Evolutionary conservation across 2,329 filamentous ascomycete genomes (phyloP).

Genomic region (Apiospora arundinis): DNA sequence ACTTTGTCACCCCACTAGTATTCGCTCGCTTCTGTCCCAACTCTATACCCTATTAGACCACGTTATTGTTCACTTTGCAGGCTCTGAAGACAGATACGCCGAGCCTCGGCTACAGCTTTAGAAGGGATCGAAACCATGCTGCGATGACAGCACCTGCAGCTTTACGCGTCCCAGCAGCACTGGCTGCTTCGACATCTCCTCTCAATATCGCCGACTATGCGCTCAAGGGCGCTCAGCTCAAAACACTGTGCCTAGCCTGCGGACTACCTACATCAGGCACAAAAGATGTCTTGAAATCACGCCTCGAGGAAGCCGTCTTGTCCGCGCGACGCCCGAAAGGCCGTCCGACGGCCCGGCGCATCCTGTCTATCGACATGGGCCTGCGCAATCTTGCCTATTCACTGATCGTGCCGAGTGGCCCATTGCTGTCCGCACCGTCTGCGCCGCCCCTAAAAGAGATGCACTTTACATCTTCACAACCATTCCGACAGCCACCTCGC

Average conservation of each 20-base stretch:
- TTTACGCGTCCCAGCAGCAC: not conserved
- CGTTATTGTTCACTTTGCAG: not conserved
- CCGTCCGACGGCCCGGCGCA: slow-evolving; percentile 41
- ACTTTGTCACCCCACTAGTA: not conserved
- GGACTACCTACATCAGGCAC: slow-evolving; percentile 65
- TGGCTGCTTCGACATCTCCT: not conserved
- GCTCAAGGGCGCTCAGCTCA: slow-evolving; percentile 60
- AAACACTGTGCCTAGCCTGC: slow-evolving; percentile 64
- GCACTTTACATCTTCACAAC: slow-evolving; percentile 28
- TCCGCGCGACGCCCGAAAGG: slow-evolving; percentile 32
- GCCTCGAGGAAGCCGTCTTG: slow-evolving; percentile 49
- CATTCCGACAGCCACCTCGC: slow-evolving; percentile 27
- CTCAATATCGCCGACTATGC: not conserved
- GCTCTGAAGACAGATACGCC: not conserved
- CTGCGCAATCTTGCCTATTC: slow-evolving; percentile 82
- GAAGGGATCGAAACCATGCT: not conserved
- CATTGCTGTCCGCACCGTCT: not conserved
- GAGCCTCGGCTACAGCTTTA: not conserved
- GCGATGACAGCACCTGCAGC: slow-evolving; percentile 4
- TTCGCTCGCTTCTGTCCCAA: not conserved
- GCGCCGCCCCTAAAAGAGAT: not conserved
- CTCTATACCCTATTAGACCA: not conserved
- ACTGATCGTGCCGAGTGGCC: slow-evolving; percentile 50
- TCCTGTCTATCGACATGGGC: slow-evolving; percentile 85
- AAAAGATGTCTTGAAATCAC: slow-evolving; percentile 60